phyloP scores from a whole-genome alignment of 306 rosid species.

The Ormosia semicastrata region DNA sequence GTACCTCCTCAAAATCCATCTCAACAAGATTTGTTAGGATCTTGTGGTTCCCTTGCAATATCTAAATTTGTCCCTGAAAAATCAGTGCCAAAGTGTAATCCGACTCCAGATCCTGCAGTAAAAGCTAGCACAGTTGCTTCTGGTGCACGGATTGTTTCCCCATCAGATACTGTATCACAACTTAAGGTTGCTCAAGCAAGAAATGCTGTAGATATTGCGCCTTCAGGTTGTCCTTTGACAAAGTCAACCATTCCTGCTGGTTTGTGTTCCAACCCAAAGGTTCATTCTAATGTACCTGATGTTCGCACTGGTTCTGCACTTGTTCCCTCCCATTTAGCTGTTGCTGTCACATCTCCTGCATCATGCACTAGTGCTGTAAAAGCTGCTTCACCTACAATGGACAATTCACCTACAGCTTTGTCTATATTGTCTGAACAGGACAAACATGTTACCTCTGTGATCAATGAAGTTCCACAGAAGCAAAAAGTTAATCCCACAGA shows the following conservation, averaged over 20 bases:
- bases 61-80: conserved; percentile 42
- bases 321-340: conserved; percentile 19
- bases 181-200: conserved; percentile 56
- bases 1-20: conserved; percentile 41
- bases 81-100: conserved; percentile 37
- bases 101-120: conserved; percentile 36
- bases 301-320: conserved; percentile 23
- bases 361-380: conserved; percentile 21
- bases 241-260: conserved; percentile 37
- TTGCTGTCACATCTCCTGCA: conserved; percentile 1
- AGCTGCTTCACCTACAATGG: conserved; percentile 21
- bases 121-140: conserved; percentile 64
- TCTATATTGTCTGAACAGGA: conserved; percentile 29
- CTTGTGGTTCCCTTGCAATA: conserved; percentile 43
- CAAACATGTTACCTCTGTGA: conserved; percentile 30
- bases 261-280: conserved; percentile 36
- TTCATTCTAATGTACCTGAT: conserved; percentile 33
- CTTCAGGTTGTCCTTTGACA: conserved; percentile 37
- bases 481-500: conserved; percentile 41
- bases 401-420: conserved; percentile 23
- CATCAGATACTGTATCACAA: conserved; percentile 52
- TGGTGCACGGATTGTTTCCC: conserved; percentile 66
- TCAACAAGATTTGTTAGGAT: conserved; percentile 40
- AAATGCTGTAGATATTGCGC: conserved; percentile 44
- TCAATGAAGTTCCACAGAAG: conserved; percentile 26